These are phyloP conservation scores for Decorospora gaudefroyi DNA, from an alignment of 2,329 filamentous ascomycete genomes.

Conservation along the genomic window DNA sequence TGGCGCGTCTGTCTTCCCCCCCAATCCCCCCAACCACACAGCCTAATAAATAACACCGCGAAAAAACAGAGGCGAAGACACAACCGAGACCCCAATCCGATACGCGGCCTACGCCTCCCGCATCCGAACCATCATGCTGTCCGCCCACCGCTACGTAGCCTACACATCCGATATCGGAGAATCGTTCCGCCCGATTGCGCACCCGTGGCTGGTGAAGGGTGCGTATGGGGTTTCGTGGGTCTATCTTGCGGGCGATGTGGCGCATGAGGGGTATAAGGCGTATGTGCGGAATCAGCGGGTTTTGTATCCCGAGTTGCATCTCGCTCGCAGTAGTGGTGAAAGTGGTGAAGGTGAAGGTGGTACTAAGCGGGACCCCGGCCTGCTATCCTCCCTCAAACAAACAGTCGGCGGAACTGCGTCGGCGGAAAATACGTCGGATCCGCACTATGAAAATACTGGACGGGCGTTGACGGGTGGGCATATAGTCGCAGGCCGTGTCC, in stretches of 20 bases:
- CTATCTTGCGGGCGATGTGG: slow-evolving; percentile 88
- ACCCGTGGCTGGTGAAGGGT: slow-evolving; percentile 76
- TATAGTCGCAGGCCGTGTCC: slow-evolving; percentile 53
- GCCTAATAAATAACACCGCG: slow-evolving; percentile 7
- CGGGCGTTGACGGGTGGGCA: slow-evolving; percentile 30
- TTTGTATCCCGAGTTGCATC: slow-evolving; percentile 73
- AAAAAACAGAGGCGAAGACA: slow-evolving; percentile 68
- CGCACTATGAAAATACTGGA: slow-evolving; percentile 26
- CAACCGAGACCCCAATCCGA: slow-evolving; percentile 81
- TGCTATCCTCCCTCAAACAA: too few relatives aligned
- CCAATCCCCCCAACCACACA: neutral
- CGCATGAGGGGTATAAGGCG: slow-evolving; percentile 92
- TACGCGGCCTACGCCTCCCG: slow-evolving; percentile 92
- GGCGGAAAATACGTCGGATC: slow-evolving; percentile 28
- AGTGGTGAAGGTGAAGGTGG: too few relatives aligned
- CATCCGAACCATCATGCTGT: slow-evolving; percentile 82
- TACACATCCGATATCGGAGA: slow-evolving; percentile 98
- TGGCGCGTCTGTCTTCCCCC: slow-evolving; percentile 66
- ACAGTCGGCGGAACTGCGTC: too few relatives aligned
- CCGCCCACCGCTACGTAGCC: slow-evolving; percentile 92
- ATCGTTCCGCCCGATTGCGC: slow-evolving; percentile 89
- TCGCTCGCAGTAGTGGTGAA: too few relatives aligned
- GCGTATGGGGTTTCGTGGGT: slow-evolving; percentile 93
- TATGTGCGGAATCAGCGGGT: slow-evolving; percentile 83
- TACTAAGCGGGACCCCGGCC: too few relatives aligned